phyloP scores from a whole-genome alignment of 306 rosid genomes.

The Prunus padus region DNA sequence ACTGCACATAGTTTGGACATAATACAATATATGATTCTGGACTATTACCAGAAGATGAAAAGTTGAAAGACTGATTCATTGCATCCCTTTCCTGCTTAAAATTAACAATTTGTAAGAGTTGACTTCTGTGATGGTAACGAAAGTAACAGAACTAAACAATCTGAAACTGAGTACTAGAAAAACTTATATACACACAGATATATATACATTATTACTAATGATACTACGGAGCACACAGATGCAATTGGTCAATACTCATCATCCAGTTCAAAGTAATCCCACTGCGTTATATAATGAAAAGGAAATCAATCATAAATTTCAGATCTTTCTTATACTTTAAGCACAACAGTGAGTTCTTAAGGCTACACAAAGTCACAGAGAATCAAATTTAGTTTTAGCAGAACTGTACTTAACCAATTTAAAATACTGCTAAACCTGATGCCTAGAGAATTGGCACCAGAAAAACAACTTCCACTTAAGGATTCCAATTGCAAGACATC shows the following conservation, averaged over 20 bases:
- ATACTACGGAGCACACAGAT: background rate
- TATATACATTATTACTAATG: background rate
- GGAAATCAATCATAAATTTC: background rate
- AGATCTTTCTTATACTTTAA: background rate
- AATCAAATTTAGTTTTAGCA: background rate
- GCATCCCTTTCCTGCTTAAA: constrained; percentile 41
- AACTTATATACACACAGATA: background rate
- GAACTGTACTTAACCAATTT: background rate
- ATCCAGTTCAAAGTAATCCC: background rate
- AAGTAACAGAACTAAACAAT: background rate
- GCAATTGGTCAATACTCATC: background rate
- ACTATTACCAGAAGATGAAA: constrained; percentile 50
- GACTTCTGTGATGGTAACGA: constrained; percentile 11
- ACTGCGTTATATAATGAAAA: background rate
- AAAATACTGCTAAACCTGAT: background rate
- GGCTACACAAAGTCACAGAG: background rate
- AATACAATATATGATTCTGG: constrained; percentile 6
- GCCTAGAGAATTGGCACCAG: background rate
- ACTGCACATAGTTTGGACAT: background rate
- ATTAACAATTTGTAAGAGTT: constrained; percentile 10
- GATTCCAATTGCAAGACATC: background rate
- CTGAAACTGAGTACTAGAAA: background rate
- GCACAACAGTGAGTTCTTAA: background rate
- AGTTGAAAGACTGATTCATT: constrained; percentile 60
- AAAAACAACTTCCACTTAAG: background rate